Base-by-base conservation (phyloP, 202 grass and related monocot species). In the Saccharum hybrid region DNA sequence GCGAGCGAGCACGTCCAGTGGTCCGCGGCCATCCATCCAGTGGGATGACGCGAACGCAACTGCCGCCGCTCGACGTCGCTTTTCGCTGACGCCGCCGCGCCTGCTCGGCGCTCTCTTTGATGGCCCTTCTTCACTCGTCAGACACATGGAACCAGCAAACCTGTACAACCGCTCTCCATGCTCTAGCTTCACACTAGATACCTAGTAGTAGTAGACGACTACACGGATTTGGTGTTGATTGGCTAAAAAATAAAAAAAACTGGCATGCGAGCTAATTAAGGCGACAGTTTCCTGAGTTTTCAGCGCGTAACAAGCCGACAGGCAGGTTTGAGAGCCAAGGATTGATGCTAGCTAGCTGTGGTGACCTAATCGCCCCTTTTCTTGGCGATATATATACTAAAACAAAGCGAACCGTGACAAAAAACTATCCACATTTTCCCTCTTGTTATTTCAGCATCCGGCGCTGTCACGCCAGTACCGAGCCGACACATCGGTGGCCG, bases 31-130 rank as follows among this genome's bases (percentile, higher is more conserved):
- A 7, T 22, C 8, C 48, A 51, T 43, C 41, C 49, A 52, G 52
- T 10, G 16, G 45, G 26, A 14, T 86, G 83, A 86, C 41, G 48
- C 8, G 49, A 72, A 49, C 22, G 38, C 83, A 89, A 89, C 88
- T 73, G 78, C 88, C 78, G 33, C 78, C 1, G 45, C 45, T 30
- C 18, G 26, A 28, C 31, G 71, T 73, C 43, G 26, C 43, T 52
- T 10, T 52, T 34, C 45, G 14, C 71, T 52, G 43, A 71, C 68
- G 68, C 23, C 23, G 38, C 7, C 52, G 22, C 59, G 10, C 2
- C 0, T 3, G 60, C 10, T 30, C 22, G 21, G 59, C 21, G 18
- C 54, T 22, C 8, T 10, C 1, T 22, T 59, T 2, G 22, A 12
- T 30, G 1, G 40, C 18, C 38, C 7, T 9, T 21, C 33, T 34